phyloP scores from a whole-genome alignment of 305 asterid genomes.

The Plantago rigida region DNA sequence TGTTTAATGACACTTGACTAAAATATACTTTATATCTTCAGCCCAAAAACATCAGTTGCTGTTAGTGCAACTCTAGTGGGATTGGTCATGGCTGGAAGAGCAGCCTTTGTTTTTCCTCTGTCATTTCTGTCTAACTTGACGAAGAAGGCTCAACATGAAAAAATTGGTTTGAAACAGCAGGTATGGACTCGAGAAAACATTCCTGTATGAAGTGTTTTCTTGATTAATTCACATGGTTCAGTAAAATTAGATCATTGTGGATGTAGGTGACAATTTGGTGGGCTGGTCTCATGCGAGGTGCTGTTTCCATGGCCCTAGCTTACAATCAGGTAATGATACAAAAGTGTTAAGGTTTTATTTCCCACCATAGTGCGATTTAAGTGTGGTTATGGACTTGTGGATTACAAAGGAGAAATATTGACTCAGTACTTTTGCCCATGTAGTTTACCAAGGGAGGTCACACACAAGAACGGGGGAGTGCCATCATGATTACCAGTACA shows the following conservation, averaged over 20 bases:
- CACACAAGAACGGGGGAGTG: slow-evolving; percentile 48
- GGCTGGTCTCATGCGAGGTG: slow-evolving; percentile 69
- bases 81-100: slow-evolving; percentile 63
- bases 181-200: slow-evolving; percentile 35
- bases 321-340: slow-evolving; percentile 43
- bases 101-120: slow-evolving; percentile 78
- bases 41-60: slow-evolving; percentile 55
- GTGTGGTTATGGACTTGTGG: not conserved
- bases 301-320: slow-evolving; percentile 70
- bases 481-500: slow-evolving; percentile 56
- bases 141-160: slow-evolving; percentile 46
- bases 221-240: slow-evolving; percentile 15
- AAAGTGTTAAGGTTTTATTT: not conserved
- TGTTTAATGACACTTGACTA: not conserved
- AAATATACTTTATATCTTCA: slow-evolving; percentile 28
- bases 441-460: slow-evolving; percentile 59
- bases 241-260: slow-evolving; percentile 11
- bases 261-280: slow-evolving; percentile 54
- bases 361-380: not conserved
- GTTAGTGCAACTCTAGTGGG: slow-evolving; percentile 68
- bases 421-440: slow-evolving; percentile 8
- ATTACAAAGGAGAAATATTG: not conserved
- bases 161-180: slow-evolving; percentile 61
- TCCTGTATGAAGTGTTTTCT: slow-evolving; percentile 16
- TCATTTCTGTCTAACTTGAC: slow-evolving; percentile 65